Evolutionary conservation across 1,139 yeast species (phyloP), one percentile per base, ranked within the genome.

Genomic region (Cylindricascospora bacillispora): DNA sequence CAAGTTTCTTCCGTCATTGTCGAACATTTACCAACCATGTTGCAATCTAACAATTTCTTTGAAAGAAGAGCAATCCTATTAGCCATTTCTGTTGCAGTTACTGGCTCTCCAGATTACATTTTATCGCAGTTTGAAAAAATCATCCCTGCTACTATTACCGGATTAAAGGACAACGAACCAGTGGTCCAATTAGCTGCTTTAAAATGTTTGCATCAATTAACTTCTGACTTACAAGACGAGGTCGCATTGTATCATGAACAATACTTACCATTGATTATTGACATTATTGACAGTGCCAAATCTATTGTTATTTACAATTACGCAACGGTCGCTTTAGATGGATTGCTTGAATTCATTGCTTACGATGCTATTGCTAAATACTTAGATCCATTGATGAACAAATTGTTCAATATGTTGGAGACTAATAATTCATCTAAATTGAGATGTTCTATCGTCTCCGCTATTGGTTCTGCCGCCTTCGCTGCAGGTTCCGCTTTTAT

Each of bases 391-490:
- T 70, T 89, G 57, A 83, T 86, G 79, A 82, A 82, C 59, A 81
- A 86, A 51, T 68, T 92, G 44, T 74, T 85, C 64, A 73, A 69
- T 37, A 77, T 89, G 79, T 70, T 89, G 48, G 77, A 72, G 46
- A 57, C 66, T 26, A 67, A 71, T 43, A 67, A 72, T 36, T 60
- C 63, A 29, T 64, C 83, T 22, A 68, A 79, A 27, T 70, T 89
- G 53, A 82, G 80, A 62, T 69, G 89, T 29, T 81, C 93, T 32
- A 81, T 89, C 49, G 95, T 89, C 35, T 81, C 94, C 34, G 95
- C 97, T 22, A 81, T 89, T 52, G 97, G 97, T 34, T 85, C 97
- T 23, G 83, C 95, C 38, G 98, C 98, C 24, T 85, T 78, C 49
- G 93, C 98, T 33, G 75, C 94, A 31, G 95, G 95, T 57, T 77